phyloP scores from a whole-genome alignment of 139 green algal genomes.

The Ostreobium quekettii region DNA sequence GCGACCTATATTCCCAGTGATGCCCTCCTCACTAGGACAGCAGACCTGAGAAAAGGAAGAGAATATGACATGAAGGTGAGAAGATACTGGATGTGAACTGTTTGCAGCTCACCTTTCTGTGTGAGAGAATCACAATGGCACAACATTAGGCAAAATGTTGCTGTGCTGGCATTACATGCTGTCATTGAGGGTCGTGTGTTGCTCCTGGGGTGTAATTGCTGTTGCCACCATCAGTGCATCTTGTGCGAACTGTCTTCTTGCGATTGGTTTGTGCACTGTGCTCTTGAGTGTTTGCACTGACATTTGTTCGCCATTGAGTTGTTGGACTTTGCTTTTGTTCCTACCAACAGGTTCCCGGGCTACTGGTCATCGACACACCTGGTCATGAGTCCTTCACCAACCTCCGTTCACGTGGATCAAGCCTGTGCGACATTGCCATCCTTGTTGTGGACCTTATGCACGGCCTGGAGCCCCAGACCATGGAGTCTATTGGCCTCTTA shows the following conservation, averaged over 20 bases:
- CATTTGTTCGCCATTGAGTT: no score
- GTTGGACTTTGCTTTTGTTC: not conserved
- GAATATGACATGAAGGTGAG: slow-evolving; percentile 12
- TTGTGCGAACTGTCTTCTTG: slow-evolving; percentile 1
- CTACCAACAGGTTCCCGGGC: slow-evolving; percentile 44
- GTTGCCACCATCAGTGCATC: no score
- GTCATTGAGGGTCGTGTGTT: no score
- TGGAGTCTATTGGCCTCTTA: slow-evolving; percentile 94
- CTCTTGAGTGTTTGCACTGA: no score
- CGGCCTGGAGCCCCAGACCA: slow-evolving; percentile 95
- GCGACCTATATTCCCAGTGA: slow-evolving; percentile 91
- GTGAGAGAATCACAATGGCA: no score
- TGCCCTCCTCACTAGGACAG: slow-evolving; percentile 72
- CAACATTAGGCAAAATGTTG: no score
- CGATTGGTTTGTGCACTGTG: no score
- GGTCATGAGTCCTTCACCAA: slow-evolving; percentile 98
- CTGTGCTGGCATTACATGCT: no score
- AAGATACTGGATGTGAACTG: not conserved
- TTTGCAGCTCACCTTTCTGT: no score
- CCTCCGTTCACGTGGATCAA: slow-evolving; percentile 79
- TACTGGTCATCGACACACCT: slow-evolving; percentile 98
- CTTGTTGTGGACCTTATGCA: slow-evolving; percentile 98
- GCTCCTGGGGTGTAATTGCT: no score
- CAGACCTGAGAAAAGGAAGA: slow-evolving; percentile 41
- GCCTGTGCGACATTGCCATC: slow-evolving; percentile 96